Base-by-base conservation (phyloP, 495 filamentous ascomycete genomes). In the Apiosordaria backusii region DNA sequence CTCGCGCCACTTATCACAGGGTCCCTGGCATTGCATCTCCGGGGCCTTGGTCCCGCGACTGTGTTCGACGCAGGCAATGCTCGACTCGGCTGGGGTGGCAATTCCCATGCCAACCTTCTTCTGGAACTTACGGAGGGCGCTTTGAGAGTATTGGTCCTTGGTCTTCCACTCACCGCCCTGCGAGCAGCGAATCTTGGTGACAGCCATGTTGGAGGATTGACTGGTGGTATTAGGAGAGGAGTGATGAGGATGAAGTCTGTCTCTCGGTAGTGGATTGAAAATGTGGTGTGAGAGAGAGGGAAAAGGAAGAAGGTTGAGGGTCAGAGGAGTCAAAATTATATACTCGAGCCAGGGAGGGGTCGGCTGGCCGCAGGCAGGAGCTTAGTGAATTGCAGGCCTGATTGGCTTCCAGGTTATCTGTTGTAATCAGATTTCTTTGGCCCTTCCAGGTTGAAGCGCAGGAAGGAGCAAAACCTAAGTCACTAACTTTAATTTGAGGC, bases 1-100 rank as follows among this genome's bases (percentile, higher is more conserved):
- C 0, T 70, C 67, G 68, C 86, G 86, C 25, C 69, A 70, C 29
- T 76, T 57, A 18, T 72, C 71, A 67, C 89, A 92, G 24, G 78
- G 77, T 4, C 81, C 81, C 9, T 74, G 9, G 71, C 82, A 84
- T 16, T 71, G 57, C 1, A 75, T 21, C 27, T 81, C 77, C 6
- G 9, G 5, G 3, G 50, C 10, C 0, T 62, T 55, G 26, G 45
- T 29, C 7, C 24, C 40, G 0, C 57, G 60, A n/a, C 3, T 61
- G 60, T 80, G 78, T 1, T 65, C 63, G 18, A 61, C 66, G 63
- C 74, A 80, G 5, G 67, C 61, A 22, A 77, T 65, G 1, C 68
- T 75, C 19, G 75, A 68, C 55, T 57, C 63, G 5, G 54, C 64
- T 1, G 74, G 71, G 21, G 67, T 76, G 24, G 74, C 61, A 19